Percentiles rank a stretch among this genome's conserved stretches.
These are phyloP conservation scores for Colletotrichum orbiculare DNA, from an alignment of 2,329 filamentous ascomycete species.

Conservation along the genomic window DNA sequence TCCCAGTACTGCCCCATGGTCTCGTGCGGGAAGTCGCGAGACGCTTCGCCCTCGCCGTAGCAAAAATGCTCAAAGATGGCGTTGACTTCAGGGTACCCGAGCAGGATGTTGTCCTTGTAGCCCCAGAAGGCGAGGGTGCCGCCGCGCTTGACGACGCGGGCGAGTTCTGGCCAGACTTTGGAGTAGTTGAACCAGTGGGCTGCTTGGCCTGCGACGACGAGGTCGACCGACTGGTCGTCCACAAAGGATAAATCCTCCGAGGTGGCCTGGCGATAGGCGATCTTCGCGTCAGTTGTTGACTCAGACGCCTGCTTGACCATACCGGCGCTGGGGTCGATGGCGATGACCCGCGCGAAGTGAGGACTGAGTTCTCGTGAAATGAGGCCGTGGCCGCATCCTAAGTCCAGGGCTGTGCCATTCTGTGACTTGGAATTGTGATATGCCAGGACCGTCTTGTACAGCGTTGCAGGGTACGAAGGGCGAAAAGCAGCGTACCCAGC, in stretches of 20 bases:
- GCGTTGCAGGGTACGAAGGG: constrained; percentile 65
- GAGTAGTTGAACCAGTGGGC: constrained; percentile 75
- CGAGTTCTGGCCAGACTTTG: constrained; percentile 65
- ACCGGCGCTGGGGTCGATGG: constrained; percentile 65
- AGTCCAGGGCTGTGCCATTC: constrained; percentile 58
- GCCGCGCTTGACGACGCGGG: constrained; percentile 62
- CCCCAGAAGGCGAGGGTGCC: constrained; percentile 74
- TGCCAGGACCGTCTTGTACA: constrained; percentile 64
- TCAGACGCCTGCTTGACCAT: constrained; percentile 66
- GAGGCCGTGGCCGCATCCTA: constrained; percentile 73
- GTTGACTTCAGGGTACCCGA: constrained; percentile 63
- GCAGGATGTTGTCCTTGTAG: constrained; percentile 72
- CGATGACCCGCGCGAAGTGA: constrained; percentile 63
- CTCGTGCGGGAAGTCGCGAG: constrained; percentile 55
- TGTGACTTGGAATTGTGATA: constrained; percentile 59
- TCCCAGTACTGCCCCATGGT: constrained; percentile 71
- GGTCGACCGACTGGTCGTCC: constrained; percentile 60
- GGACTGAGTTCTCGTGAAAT: constrained; percentile 64
- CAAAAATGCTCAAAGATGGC: constrained; percentile 65
- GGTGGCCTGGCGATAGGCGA: constrained; percentile 60
- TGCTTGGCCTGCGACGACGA: constrained; percentile 63
- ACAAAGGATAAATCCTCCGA: constrained; percentile 67
- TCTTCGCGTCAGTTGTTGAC: constrained; percentile 54
- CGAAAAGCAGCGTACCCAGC: constrained; percentile 70
- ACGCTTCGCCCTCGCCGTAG: constrained; percentile 61